These are phyloP conservation scores for Arabis hirsuta DNA, from an alignment of 345 rosid species.

Conservation along the genomic window DNA sequence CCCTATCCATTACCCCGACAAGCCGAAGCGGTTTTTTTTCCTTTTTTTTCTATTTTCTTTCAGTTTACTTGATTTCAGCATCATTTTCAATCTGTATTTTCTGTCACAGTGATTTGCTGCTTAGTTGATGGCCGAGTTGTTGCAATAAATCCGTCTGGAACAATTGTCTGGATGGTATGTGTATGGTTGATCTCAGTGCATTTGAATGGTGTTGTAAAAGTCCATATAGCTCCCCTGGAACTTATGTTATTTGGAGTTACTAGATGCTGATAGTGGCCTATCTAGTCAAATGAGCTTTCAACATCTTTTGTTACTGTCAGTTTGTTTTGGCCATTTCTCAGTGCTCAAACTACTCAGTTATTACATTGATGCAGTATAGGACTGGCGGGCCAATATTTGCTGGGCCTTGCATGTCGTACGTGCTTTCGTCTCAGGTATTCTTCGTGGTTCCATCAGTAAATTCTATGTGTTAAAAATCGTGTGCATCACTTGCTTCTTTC, in stretches of 20 bases:
- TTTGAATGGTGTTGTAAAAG: conserved; percentile 12
- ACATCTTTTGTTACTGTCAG: conserved; percentile 33
- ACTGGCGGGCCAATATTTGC: conserved; percentile 92
- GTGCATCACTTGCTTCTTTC: conserved; percentile 21
- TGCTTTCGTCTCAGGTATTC: conserved; percentile 82
- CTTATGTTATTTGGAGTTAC: conserved; percentile 5
- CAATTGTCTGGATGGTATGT: conserved; percentile 78
- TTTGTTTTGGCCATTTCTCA: conserved; percentile 21
- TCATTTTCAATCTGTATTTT: conserved; percentile 21
- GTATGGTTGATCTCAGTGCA: conserved; percentile 23
- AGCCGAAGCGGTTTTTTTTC: conserved; percentile 54
- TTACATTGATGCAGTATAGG: conserved; percentile 52
- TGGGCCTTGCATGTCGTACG: conserved; percentile 70
- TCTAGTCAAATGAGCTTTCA: conserved; percentile 27
- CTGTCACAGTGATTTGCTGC: conserved; percentile 81
- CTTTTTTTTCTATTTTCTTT: background rate
- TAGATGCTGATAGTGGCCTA: background rate
- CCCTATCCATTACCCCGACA: conserved; percentile 58
- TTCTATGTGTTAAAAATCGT: background rate
- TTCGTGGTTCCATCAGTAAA: conserved; percentile 1
- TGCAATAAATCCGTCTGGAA: conserved; percentile 62
- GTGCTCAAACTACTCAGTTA: conserved; percentile 15
- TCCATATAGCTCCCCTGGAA: background rate
- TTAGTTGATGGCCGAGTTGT: conserved; percentile 84
- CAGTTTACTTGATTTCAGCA: conserved; percentile 3